These are phyloP conservation scores for Aschersonia sp. DNA, from an alignment of 2,329 filamentous ascomycete genomes.

Conservation along the genomic window DNA sequence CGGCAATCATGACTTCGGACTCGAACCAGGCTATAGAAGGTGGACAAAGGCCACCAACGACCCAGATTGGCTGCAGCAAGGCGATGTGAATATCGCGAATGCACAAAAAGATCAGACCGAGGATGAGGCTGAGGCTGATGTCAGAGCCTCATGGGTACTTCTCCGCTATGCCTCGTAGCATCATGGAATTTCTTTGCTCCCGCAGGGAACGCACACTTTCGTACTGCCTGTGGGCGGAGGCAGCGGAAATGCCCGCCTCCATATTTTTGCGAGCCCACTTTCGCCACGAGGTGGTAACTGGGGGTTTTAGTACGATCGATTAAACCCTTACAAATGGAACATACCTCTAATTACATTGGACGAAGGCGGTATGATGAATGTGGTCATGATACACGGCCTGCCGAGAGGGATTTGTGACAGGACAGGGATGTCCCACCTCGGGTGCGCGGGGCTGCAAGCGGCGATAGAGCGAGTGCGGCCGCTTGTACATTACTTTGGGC, in stretches of 20 bases:
- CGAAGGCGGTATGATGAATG: constrained; percentile 13
- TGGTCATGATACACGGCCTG: constrained; percentile 41
- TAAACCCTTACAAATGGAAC: constrained; percentile 20
- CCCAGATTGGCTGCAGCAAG: background rate
- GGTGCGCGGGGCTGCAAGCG: constrained; percentile 16
- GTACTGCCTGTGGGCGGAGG: constrained; percentile 11
- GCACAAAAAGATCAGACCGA: constrained; percentile 12
- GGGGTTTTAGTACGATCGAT: constrained; percentile 32
- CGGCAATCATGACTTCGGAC: constrained; percentile 37
- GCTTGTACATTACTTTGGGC: constrained; percentile 21
- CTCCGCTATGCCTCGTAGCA: too few species aligned
- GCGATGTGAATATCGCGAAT: background rate
- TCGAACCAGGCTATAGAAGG: constrained; percentile 14
- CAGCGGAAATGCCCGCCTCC: constrained; percentile 31
- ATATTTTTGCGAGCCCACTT: constrained; percentile 36
- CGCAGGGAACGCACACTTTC: constrained; percentile 30
- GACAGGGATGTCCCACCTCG: constrained; percentile 8
- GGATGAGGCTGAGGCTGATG: constrained; percentile 3
- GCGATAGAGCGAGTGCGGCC: constrained; percentile 15
- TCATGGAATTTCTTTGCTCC: too few species aligned
- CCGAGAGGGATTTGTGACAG: constrained; percentile 34
- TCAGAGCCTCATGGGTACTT: too few species aligned
- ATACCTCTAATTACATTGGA: constrained; percentile 11
- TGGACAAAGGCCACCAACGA: background rate
- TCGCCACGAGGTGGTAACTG: constrained; percentile 30